These are phyloP conservation scores for Alliaria petiolata DNA, from an alignment of 345 rosid genomes.

Conservation along the genomic window DNA sequence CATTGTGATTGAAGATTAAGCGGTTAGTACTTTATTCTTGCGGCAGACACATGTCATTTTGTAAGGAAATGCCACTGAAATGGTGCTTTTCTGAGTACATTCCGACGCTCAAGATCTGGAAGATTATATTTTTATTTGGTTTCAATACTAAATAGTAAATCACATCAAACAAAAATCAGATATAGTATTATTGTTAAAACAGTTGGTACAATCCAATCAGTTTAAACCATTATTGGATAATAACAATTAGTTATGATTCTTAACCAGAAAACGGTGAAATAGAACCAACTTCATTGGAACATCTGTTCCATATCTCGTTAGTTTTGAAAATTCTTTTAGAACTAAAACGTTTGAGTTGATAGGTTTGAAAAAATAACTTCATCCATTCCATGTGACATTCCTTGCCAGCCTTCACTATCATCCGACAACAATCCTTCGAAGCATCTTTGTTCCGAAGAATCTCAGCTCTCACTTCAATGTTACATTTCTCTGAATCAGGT, in stretches of 20 bases:
- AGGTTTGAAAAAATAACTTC: not conserved
- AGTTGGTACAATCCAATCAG: not conserved
- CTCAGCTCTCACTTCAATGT: not conserved
- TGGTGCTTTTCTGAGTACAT: too few species aligned
- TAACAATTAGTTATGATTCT: not conserved
- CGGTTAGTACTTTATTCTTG: too few species aligned
- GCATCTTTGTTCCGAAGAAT: not conserved
- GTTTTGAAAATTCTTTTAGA: not conserved
- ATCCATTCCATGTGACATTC: not conserved
- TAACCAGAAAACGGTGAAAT: conserved; percentile 4
- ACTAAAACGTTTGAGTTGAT: not conserved
- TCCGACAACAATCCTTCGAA: not conserved
- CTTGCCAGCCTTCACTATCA: not conserved
- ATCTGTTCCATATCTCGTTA: not conserved
- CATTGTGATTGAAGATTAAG: too few species aligned
- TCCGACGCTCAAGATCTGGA: too few species aligned
- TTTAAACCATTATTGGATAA: not conserved
- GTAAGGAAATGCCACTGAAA: too few species aligned
- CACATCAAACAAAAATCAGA: not conserved
- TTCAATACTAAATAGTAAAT: too few species aligned
- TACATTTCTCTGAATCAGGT: not conserved
- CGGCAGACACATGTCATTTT: too few species aligned
- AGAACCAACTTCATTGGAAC: not conserved
- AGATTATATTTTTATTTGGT: too few species aligned
- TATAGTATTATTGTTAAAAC: not conserved